phyloP scores from a whole-genome alignment of 2,329 filamentous ascomycete genomes.

The Chalaropsis ovoidea region DNA sequence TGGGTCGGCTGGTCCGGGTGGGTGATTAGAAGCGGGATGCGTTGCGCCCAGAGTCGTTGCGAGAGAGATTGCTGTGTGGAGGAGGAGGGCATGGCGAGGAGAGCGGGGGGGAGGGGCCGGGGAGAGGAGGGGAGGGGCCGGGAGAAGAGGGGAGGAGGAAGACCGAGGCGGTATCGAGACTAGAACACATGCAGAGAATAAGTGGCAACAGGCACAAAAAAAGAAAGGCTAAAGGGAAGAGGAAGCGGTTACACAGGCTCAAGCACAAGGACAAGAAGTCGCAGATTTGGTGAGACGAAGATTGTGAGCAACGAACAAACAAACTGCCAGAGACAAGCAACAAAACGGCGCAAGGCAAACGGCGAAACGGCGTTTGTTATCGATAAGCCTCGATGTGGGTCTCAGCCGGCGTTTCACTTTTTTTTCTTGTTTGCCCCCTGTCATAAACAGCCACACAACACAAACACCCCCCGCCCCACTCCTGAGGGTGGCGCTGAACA shows the following conservation, averaged over 20 bases:
- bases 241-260: too few relatives aligned
- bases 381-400: not conserved
- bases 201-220: not conserved
- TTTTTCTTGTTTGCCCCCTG: too few relatives aligned
- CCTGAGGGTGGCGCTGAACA: not conserved
- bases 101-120: slow-evolving; percentile 31
- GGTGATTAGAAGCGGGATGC: slow-evolving; percentile 46
- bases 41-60: slow-evolving; percentile 45
- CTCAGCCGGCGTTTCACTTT: not conserved
- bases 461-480: not conserved
- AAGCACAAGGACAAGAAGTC: too few relatives aligned
- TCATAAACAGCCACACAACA: not conserved
- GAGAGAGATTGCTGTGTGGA: slow-evolving; percentile 30
- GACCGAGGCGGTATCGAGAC: not conserved
- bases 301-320: too few relatives aligned
- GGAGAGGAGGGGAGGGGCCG: slow-evolving; percentile 24
- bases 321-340: too few relatives aligned
- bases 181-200: not conserved
- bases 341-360: too few relatives aligned
- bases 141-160: not conserved
- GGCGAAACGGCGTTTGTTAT: not conserved
- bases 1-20: slow-evolving; percentile 39
- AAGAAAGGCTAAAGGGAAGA: not conserved
- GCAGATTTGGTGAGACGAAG: too few relatives aligned
- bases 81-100: slow-evolving; percentile 15